Evolutionary conservation across 1,139 yeast genomes (phyloP), one percentile per base, ranked within the genome.

Genomic region (Suhomyces terraborum): DNA sequence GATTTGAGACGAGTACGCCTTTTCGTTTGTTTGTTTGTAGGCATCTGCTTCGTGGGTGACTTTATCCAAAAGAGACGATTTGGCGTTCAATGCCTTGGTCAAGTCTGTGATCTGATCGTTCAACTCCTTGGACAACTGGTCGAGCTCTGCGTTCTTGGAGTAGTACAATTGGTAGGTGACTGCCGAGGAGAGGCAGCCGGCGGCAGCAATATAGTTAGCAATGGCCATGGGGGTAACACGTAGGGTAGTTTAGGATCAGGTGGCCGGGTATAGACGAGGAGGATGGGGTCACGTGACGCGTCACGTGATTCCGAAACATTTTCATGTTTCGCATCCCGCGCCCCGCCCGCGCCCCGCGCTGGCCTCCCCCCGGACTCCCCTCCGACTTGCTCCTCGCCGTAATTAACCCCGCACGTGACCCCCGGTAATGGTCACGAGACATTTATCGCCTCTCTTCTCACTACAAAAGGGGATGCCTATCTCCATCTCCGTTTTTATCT

Each of bases 111-210:
- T 45, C 36, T 48, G 47, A n/a, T 43, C 43, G 27, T 50, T 47
- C 41, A 54, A 43, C 25, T 50, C 53, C 7, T 32, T 34, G 25
- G 49, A 34, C 24, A 54, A 36, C 9, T 43, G 32, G 21, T 55
- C 55, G 26, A 52, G 48, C 38, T 65, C 66, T 4, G 52, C 47
- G 9, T 51, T 48, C 43, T 62, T 65, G 26, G 55, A 42, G 40
- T 59, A 61, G 47, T 56, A 61, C 38, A 64, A 46, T 37, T 61
- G 60, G 45, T 50, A 58, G n/a, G 59, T 47, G 6, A 60, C 42
- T 1, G 59, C 64, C 2, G 61, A 46, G 6, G 62, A 54, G 27
- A 62, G 35, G 32, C 63, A 53, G n/a, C 66, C 65, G 13, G 52
- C 47, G 3, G 57, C 56, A 5, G 66, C 58, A 23, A 61, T 38